Evolutionary conservation across 352 stramenopile species (phyloP).

Genomic region (Pythium vanterpoolii): DNA sequence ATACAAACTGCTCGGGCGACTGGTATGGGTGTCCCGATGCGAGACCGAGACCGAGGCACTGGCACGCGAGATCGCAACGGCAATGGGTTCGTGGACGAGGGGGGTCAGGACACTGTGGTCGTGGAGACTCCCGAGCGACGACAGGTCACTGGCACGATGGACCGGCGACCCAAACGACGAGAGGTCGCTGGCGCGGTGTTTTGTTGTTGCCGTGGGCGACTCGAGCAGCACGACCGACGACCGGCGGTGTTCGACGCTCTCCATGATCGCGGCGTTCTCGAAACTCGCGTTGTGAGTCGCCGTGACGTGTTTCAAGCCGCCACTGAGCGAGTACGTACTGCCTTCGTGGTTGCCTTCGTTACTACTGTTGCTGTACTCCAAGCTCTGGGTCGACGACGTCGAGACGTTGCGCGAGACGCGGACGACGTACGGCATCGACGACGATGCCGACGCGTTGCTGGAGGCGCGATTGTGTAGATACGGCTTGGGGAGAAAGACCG

Average conservation of each 20-base stretch:
- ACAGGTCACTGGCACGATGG: conserved; percentile 4
- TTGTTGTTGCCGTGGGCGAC: background rate
- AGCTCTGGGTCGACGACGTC: conserved; percentile 7
- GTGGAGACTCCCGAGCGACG: conserved; percentile 18
- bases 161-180: conserved; percentile 7
- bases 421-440: too few species aligned
- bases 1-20: background rate
- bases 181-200: conserved; percentile 1
- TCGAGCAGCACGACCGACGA: conserved; percentile 13
- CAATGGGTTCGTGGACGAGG: too few species aligned
- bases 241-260: background rate
- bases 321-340: conserved; percentile 10
- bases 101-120: conserved; percentile 3
- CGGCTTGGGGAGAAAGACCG: background rate
- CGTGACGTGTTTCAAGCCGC: background rate
- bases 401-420: background rate
- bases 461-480: background rate
- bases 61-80: too few species aligned
- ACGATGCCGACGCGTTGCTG: background rate
- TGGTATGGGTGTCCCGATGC: too few species aligned
- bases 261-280: background rate
- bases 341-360: conserved; percentile 14
- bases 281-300: background rate
- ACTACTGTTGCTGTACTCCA: background rate
- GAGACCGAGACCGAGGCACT: too few species aligned